Evolutionary conservation across 2,329 filamentous ascomycete species (phyloP).

Genomic region (Leptographium radiaticola): DNA sequence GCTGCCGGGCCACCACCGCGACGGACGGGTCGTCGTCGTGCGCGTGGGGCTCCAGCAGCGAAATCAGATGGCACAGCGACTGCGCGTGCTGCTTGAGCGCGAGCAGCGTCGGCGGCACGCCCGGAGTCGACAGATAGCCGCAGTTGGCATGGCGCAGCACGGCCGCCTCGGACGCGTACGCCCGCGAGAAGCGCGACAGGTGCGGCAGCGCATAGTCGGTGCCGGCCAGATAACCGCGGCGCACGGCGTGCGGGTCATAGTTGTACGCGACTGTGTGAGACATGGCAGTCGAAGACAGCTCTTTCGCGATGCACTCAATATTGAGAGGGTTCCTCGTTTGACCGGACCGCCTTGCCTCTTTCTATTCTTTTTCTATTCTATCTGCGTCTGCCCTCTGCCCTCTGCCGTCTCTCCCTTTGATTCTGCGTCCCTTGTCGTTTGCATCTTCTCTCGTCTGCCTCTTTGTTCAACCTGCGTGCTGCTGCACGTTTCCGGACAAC

Average conservation of each 20-base stretch:
- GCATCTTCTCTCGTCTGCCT: background rate
- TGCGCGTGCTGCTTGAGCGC: constrained; percentile 48
- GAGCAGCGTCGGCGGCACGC: constrained; percentile 38
- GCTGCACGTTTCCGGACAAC: background rate
- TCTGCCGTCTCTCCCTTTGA: background rate
- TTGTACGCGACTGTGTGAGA: constrained; percentile 10
- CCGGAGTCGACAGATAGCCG: constrained; percentile 40
- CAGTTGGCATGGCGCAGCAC: constrained; percentile 40
- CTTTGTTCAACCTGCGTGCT: background rate
- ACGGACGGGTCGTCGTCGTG: constrained; percentile 4
- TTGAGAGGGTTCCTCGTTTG: background rate
- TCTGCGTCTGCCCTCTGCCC: background rate
- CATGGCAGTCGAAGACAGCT: constrained; percentile 3
- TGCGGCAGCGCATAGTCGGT: constrained; percentile 29
- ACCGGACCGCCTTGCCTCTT: background rate
- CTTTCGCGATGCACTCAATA: background rate
- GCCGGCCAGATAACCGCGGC: constrained; percentile 17
- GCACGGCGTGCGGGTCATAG: constrained; percentile 7
- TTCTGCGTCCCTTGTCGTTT: background rate
- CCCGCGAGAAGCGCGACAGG: constrained; percentile 23
- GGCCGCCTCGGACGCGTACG: constrained; percentile 17
- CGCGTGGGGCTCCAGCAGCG: constrained; percentile 25
- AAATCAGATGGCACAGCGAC: constrained; percentile 40
- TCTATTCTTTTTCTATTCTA: background rate
- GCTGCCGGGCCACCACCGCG: background rate